Evolutionary conservation across 352 stramenopile genomes (phyloP), one percentile per base, ranked within the genome.

Genomic region (Globisporangium paddicum): DNA sequence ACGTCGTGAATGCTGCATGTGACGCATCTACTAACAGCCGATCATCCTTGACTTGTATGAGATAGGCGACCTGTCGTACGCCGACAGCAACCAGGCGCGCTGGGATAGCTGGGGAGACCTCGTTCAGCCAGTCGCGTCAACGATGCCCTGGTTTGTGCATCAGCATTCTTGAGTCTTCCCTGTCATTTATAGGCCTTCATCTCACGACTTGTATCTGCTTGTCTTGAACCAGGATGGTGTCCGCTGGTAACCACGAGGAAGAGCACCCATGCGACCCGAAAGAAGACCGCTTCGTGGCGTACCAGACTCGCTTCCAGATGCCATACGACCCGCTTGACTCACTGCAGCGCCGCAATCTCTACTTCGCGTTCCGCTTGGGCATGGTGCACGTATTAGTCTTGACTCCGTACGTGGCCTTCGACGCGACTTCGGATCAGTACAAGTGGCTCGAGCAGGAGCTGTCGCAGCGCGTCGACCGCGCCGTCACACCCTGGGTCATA

Each of bases 61-160:
- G n/a, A 78, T 28, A 54, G 82, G 87, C 1, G 93, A 98, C 66
- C 66, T 98, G 16, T 93, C 88, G 9, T 98, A 98, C 54, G 87
- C 90, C 0, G 86, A 97, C 58, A 87, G 69, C 45, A 84, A 90
- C 55, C 82, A 96, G 65, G 67, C 75, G 28, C 77, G 82, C 41
- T 98, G 90, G 90, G 90, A 98, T 69, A 82, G 71, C 3, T 97
- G 90, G 81, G 89, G 87, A 2, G 73, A 84, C 13, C 76, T 97
- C 26, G 74, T 97, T 2, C 87, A 96, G 63, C 81, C 75, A 11
- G 72, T 89, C 37, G 85, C 77, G 13, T 81, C 73, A 7, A 78
- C 58, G 28, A 90, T 78, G 69, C 86, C 72, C 5, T 95, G 67
- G 47, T 54, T n/a, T 21, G 47, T 3, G 16, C 16, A 14, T 16